Evolutionary conservation across 108 stramenopile species (phyloP).

Genomic region (Bacterosira constricta): DNA sequence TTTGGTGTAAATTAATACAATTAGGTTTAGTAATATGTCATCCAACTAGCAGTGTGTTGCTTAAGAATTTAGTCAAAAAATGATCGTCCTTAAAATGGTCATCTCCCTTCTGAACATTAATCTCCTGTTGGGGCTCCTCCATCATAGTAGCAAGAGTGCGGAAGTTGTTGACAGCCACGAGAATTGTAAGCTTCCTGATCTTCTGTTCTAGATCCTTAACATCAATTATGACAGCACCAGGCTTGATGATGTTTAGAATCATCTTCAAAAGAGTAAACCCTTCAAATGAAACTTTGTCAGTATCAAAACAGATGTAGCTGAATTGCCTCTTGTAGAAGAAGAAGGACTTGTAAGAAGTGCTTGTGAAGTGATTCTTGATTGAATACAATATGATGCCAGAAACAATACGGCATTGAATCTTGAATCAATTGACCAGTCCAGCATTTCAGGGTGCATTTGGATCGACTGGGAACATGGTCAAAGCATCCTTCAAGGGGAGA

Average conservation of each 20-base stretch:
- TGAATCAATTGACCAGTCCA: neutral
- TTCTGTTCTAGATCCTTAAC: neutral
- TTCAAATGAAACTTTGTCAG: neutral
- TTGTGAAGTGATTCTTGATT: neutral
- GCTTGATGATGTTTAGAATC: slow-evolving; percentile 11
- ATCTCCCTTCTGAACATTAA: neutral
- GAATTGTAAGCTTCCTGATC: neutral
- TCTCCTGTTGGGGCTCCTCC: neutral
- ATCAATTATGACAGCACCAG: slow-evolving; percentile 5
- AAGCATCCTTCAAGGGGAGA: no score
- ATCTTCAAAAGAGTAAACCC: slow-evolving; percentile 1
- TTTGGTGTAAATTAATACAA: no score
- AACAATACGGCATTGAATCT: neutral
- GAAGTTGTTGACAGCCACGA: neutral
- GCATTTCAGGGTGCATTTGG: neutral
- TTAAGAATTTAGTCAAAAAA: slow-evolving; percentile 16
- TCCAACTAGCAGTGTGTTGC: no score
- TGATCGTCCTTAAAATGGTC: neutral
- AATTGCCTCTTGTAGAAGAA: neutral
- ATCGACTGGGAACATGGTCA: no score
- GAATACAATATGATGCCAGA: neutral
- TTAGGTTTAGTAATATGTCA: no score
- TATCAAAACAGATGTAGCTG: neutral
- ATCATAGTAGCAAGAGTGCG: neutral
- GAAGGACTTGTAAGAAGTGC: neutral